These are phyloP conservation scores for Papiliotrema flavescens DNA, from an alignment of 1,284 basidiomycete genomes.

Conservation along the genomic window DNA sequence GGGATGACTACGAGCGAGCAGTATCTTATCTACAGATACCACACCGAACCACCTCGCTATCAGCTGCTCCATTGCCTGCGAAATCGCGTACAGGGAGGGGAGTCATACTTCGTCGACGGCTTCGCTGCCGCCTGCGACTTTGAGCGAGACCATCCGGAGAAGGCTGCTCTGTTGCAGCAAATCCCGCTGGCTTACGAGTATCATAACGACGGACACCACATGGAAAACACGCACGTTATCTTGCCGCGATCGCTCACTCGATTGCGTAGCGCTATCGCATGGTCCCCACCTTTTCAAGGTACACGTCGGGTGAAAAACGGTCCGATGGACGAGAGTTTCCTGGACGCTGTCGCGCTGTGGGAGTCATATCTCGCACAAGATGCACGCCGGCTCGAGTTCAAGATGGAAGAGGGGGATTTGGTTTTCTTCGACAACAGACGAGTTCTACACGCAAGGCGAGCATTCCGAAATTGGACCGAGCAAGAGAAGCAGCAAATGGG, in stretches of 20 bases:
- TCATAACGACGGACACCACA: conserved; percentile 81
- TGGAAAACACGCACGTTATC: conserved; percentile 74
- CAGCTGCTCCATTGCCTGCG: conserved; percentile 85
- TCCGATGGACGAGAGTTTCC: conserved; percentile 45
- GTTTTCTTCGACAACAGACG: conserved; percentile 91
- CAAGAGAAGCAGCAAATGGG: conserved; percentile 24
- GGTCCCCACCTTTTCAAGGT: conserved; percentile 93
- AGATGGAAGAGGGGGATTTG: conserved; percentile 75
- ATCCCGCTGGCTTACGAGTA: conserved; percentile 79
- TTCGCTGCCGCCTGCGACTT: conserved; percentile 58
- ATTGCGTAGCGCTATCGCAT: conserved; percentile 64
- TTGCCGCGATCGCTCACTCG: conserved; percentile 50
- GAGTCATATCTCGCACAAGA: conserved; percentile 60
- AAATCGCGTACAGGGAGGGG: conserved; percentile 76
- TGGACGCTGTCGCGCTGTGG: conserved; percentile 65
- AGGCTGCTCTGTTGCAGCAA: conserved; percentile 52
- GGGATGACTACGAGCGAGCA: too few species aligned
- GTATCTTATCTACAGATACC: conserved; percentile 59
- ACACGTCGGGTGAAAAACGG: neutral
- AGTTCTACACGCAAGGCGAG: conserved; percentile 82
- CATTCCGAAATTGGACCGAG: conserved; percentile 58
- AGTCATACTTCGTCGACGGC: conserved; percentile 84
- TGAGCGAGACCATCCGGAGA: conserved; percentile 60
- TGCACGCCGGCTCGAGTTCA: conserved; percentile 61
- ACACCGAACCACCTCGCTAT: conserved; percentile 77